Base-by-base conservation (phyloP, 345 rosid genomes). In the Noccaea bulbosa region DNA sequence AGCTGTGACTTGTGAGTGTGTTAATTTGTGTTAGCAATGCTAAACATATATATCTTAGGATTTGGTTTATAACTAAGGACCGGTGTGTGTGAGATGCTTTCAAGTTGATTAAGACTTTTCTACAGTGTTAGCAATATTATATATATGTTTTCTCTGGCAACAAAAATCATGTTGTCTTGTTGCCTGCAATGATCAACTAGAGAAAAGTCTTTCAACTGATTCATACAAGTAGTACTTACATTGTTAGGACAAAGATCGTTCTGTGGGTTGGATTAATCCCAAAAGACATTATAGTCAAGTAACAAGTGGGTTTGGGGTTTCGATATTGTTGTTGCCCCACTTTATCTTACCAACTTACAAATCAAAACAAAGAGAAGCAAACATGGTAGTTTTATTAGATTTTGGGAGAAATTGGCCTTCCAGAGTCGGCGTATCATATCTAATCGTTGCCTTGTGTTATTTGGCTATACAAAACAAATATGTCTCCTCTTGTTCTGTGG, bases 211-310 rank as follows among this genome's bases (percentile, higher is more conserved):
- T 41, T 34, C 37, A 43, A 61, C 11, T 4, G 38, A 24, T 60
- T 63, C 55, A 63, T 16, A 46, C 32, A 63, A 47, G 34, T 63
- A 17, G 33, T 17, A 46, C 41, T 14, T 62, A 46, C 67, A 45
- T 62, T 15, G 54, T 62, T 57, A 17, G 10, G 16, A 17, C 14
- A 35, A 53, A 35, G 14, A 16, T 20, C 8, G 38, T 34, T 7
- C 10, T 20, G 6, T 40, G 24, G n/a, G 27, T 35, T 35, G 43
- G 62, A 37, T 20, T 57, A 10, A 37, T 9, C 5, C 37, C 15
- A 38, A 40, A 22, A 39, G 34, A 22, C 35, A 59, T 12, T 40
- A 22, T 0, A 60, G 8, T 59, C 8, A 56, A 8, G 10, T 56
- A 27, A 14, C 11, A 56, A 56, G 9, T 16, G 30, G 15, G 43